Evolutionary conservation across 768 basidiomycete genomes (phyloP).

Genomic region (Auricularia sp.): DNA sequence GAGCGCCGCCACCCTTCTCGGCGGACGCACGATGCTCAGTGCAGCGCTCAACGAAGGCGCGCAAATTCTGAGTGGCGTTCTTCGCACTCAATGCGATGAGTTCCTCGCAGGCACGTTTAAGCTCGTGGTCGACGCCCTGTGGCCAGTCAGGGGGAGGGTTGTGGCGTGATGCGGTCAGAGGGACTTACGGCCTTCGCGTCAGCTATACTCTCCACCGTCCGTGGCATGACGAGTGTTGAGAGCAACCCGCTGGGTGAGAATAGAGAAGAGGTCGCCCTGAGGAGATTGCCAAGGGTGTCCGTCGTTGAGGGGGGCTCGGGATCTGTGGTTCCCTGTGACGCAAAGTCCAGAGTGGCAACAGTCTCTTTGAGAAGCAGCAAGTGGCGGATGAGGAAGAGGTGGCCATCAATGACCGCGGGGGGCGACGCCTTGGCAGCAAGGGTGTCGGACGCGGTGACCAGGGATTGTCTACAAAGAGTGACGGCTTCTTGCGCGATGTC

Average conservation of each 20-base stretch:
- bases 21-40: slow-evolving; percentile 23
- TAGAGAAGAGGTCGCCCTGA: slow-evolving; percentile 47
- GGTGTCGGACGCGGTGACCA: slow-evolving; percentile 59
- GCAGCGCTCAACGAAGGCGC: slow-evolving; percentile 51
- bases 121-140: slow-evolving; percentile 78
- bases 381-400: slow-evolving; percentile 85
- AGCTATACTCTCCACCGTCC: slow-evolving; percentile 48
- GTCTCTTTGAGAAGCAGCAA: slow-evolving; percentile 88
- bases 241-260: slow-evolving; percentile 31
- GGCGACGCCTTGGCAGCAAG: slow-evolving; percentile 42
- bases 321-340: slow-evolving; percentile 33
- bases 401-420: slow-evolving; percentile 49
- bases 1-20: slow-evolving; percentile 16
- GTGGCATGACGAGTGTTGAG: slow-evolving; percentile 50
- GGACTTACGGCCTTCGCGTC: slow-evolving; percentile 60
- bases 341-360: slow-evolving; percentile 60
- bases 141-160: slow-evolving; percentile 3
- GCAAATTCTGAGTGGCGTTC: slow-evolving; percentile 48
- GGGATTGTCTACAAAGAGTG: slow-evolving; percentile 68
- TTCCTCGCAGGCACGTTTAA: slow-evolving; percentile 77
- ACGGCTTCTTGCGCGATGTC: slow-evolving; percentile 95
- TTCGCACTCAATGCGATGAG: slow-evolving; percentile 58
- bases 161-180: background rate
- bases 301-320: slow-evolving; percentile 25
- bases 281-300: slow-evolving; percentile 48